phyloP scores from a whole-genome alignment of 2,329 filamentous ascomycete species.

The Helminthosporium solani region DNA sequence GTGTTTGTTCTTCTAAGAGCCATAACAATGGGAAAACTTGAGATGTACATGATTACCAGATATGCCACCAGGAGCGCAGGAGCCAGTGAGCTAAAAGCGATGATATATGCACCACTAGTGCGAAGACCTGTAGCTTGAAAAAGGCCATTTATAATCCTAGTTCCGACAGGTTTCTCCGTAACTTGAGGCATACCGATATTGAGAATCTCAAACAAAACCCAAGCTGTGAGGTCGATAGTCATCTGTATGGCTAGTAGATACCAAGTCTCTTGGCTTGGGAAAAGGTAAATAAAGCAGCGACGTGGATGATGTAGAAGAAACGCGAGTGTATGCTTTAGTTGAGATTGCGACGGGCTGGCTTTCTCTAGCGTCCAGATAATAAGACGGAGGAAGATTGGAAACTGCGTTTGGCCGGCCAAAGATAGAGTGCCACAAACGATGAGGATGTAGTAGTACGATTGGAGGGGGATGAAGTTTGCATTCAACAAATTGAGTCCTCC shows the following conservation, averaged over 20 bases:
- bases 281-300: slow-evolving; percentile 65
- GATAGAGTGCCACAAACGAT: slow-evolving; percentile 52
- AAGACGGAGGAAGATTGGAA: slow-evolving; percentile 59
- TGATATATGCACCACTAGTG: slow-evolving; percentile 66
- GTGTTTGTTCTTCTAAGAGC: slow-evolving; percentile 69
- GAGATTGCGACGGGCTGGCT: slow-evolving; percentile 42
- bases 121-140: slow-evolving; percentile 64
- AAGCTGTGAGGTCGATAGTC: slow-evolving; percentile 61
- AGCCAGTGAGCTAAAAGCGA: slow-evolving; percentile 57
- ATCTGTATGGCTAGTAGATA: slow-evolving; percentile 64
- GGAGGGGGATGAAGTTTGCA: slow-evolving; percentile 62
- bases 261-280: slow-evolving; percentile 58
- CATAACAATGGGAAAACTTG: slow-evolving; percentile 63
- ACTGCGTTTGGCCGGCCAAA: slow-evolving; percentile 57
- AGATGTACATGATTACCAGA: slow-evolving; percentile 67
- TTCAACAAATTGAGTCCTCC: slow-evolving; percentile 58
- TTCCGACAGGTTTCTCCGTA: slow-evolving; percentile 52
- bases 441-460: slow-evolving; percentile 48
- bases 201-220: slow-evolving; percentile 65
- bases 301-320: slow-evolving; percentile 65
- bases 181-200: slow-evolving; percentile 63
- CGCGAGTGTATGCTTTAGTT: slow-evolving; percentile 50
- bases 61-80: slow-evolving; percentile 62
- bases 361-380: slow-evolving; percentile 59
- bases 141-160: slow-evolving; percentile 39